A percentile compares a stretch with the other conserved stretches of the same genome.
Evolutionary conservation across 164 flowering plant genomes (phyloP).

Genomic region (Santalum album): DNA sequence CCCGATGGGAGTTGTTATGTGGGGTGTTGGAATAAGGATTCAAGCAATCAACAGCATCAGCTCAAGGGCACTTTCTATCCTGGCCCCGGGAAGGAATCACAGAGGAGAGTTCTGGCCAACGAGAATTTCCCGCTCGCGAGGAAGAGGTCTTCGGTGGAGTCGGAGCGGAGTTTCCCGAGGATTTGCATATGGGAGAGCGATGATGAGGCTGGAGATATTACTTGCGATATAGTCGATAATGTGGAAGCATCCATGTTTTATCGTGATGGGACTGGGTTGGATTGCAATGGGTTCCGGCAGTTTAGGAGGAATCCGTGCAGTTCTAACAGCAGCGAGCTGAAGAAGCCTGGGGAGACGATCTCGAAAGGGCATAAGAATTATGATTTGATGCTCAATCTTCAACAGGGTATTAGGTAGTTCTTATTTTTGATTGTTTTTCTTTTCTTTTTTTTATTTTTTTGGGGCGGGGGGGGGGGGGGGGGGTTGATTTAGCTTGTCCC

Average conservation of each 20-base stretch:
- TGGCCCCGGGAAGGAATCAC: conserved; percentile 15
- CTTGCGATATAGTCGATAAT: conserved; percentile 80
- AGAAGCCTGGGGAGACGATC: conserved; percentile 68
- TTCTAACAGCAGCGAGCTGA: conserved; percentile 38
- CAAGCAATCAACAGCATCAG: conserved; percentile 10
- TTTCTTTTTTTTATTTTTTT: conserved; percentile 3
- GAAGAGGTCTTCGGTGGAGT: conserved; percentile 57
- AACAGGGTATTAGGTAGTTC: conserved; percentile 69
- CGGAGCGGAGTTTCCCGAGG: conserved; percentile 54
- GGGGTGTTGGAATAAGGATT: conserved; percentile 46
- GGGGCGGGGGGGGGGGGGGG: too few species aligned
- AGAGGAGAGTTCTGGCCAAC: not conserved
- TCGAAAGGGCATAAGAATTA: conserved; percentile 79
- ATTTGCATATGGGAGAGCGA: conserved; percentile 88
- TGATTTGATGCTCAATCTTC: conserved; percentile 79
- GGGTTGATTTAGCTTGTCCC: too few species aligned
- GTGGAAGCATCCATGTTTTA: conserved; percentile 66
- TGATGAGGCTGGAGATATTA: conserved; percentile 85
- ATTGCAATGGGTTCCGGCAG: conserved; percentile 25
- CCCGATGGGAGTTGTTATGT: conserved; percentile 57
- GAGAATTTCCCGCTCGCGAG: conserved; percentile 18
- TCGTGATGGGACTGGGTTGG: conserved; percentile 32
- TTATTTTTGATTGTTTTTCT: not conserved
- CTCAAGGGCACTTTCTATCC: conserved; percentile 43
- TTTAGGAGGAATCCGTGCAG: conserved; percentile 45